Base-by-base conservation (phyloP, 176 grass and related monocot species). In the Puccinellia tenuiflora region DNA sequence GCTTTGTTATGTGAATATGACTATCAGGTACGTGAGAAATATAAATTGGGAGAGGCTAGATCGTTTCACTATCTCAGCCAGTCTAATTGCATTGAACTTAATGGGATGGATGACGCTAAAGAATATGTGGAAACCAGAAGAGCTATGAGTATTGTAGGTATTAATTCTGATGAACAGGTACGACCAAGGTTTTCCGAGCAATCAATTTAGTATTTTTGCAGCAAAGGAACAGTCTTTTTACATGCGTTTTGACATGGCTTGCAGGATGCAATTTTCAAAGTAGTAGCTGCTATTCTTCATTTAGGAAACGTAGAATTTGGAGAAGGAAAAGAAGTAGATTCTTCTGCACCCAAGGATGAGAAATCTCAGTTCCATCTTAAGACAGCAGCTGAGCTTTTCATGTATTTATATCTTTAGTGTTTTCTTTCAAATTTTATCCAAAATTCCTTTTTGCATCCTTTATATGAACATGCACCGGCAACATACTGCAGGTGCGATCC, bases 251-350 rank as follows among this genome's bases (percentile, higher is more conserved):
- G 57, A 34, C 31, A 26, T 69, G 7, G 42, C 48, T 52, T 88
- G 22, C n/a, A 97, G 96, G 92, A 98, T 88, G 96, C 87, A 54
- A 98, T 98, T 90, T 98, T 98, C 68, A 88, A 73, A 81, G 96
- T 94, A 29, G 90, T 98, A 75, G 96, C 92, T 78, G 92, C 96
- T 73, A 98, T 98, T 87, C 96, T 98, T 83, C 96, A 98, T 89
- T 84, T 98, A 77, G 96, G 96, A 9, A 98, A 98, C 63, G 47
- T 98, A 73, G 92, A 93, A 47, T 95, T 98, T 92, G 40, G 85
- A 61, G 90, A 98, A 82, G 96, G 96, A 73, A 88, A 55, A 10
- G 92, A 98, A 85, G 48, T 6, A 24, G 96, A 98, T 91, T 91
- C 96, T 84, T 98, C 96, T 84, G 62, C 86, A 73, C 90, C 87